Evolutionary conservation across 2,329 filamentous ascomycete species (phyloP), one percentile per base, ranked within the genome.

Genomic region (Fusarium sp.): DNA sequence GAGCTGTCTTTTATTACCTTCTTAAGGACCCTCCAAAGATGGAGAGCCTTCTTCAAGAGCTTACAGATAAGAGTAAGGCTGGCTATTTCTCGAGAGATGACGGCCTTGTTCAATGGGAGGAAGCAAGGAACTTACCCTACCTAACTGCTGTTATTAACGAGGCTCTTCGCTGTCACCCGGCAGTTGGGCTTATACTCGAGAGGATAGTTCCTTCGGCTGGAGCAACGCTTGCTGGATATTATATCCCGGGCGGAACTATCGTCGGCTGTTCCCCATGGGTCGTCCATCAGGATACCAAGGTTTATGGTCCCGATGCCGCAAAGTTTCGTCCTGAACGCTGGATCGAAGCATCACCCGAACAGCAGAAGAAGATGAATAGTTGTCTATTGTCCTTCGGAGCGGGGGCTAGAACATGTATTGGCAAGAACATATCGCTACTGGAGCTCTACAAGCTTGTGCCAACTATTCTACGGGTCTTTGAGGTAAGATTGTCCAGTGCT

Each of bases 81-180:
- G 88, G 87, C 7, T 73, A 68, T n/a, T 85, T 85, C 61, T 73
- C 74, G 26, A 81, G 83, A 72, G 71, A 71, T 42, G 75, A 80
- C 13, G 84, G 84, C 5, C 81, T 87, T 7, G 88, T 92, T 4
- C 88, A 85, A 5, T 91, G 88, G 87, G 73, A 84, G 48, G 87
- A 92, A 76, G 83, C 81, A 41, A 88, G 91, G 73, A 84, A 84
- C 47, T 80, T 94, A 1, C 85, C 85, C 0, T 94, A 93, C 74
- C 84, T 94, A n/a, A 89, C 92, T 70, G 91, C 91, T 5, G 87
- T 87, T 51, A 83, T 93, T 70, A 91, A 93, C 71, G 91, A 95
- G 74, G 85, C 88, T 6, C 90, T 93, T 77, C 85, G 90, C 24
- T 72, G 91, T 61, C 89, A 93, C 73, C 91, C 91, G 0, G 89